Base-by-base conservation (phyloP, 1,284 basidiomycete genomes). In the Moesziomyces globuligerus region DNA sequence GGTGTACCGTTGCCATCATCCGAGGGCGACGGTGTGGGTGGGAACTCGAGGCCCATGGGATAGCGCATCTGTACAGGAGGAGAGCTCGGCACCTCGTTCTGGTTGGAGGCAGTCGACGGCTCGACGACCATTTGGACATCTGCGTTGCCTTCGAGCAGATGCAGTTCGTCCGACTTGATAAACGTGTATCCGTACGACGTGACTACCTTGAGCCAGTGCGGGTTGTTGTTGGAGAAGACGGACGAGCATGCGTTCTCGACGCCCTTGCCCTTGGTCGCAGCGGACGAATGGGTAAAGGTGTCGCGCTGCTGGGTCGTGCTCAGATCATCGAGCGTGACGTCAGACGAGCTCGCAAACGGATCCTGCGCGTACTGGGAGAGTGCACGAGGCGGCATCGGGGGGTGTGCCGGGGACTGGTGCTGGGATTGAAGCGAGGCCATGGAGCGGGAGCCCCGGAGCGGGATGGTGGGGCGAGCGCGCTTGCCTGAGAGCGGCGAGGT, bases 151-250 rank as follows among this genome's bases (percentile, higher is more conserved):
- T 62, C 62, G 38, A 72, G 51, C 15, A 61, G 44, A 15, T 72
- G 62, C 3, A 72, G 40, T 25, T 72, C 62, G 36, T 72, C 69
- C 36, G 62, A 59, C 37, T 58, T 61, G 50, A 67, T 66, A 18
- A 72, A 72, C 1, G 62, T 72, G 55, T 72, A 66, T 38, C 69
- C 69, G 34, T 72, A 72, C 20, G 62, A 67, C 8, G 69, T 72
- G 37, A 67, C 69, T 18, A 72, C 69, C 21, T 66, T 66, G 52
- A 72, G 58, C 69, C 69, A 72, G 47, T 67, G 56, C 21, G 60
- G 66, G 40, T 52, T 69, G 55, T 44, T 45, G 40, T 18, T 48
- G 1, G 55, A 41, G 37, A 48, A 50, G 5, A 44, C 32, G 4
- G 48, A 38, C 1, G 43, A 46, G n/a, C 23, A 17, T 5, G 11